Evolutionary conservation across 73 alveolate genomes (phyloP).

Genomic region (Symbiodinium pilosum): DNA sequence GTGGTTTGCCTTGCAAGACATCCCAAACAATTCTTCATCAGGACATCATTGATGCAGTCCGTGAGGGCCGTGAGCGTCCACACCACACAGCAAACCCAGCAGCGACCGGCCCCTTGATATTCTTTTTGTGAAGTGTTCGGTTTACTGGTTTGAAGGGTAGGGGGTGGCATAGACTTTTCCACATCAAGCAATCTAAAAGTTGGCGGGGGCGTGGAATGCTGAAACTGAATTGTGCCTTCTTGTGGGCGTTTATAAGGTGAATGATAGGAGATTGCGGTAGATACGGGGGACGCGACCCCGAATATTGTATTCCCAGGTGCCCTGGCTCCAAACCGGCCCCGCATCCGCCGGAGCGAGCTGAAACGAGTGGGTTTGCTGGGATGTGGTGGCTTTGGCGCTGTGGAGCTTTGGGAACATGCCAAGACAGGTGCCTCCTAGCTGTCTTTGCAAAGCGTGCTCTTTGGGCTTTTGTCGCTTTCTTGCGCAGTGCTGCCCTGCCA

Average conservation of each 20-base stretch:
- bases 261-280: too few species aligned
- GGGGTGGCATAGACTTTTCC: not conserved
- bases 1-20: too few species aligned
- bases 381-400: constrained; percentile 94
- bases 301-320: not conserved
- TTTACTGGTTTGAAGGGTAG: not conserved
- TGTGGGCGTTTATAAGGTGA: too few species aligned
- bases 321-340: constrained; percentile 49
- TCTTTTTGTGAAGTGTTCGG: not conserved
- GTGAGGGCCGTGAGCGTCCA: constrained; percentile 85
- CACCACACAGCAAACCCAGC: constrained; percentile 34
- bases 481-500: not conserved
- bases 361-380: constrained; percentile 88
- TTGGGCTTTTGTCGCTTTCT: too few species aligned
- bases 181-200: too few species aligned
- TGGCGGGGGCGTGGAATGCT: too few species aligned
- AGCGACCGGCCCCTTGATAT: not conserved
- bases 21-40: not conserved
- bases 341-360: constrained; percentile 70
- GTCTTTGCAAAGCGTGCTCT: too few species aligned
- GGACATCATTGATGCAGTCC: constrained; percentile 80
- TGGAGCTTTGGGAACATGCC: constrained; percentile 82
- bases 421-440: too few species aligned
- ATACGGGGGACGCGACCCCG: too few species aligned
- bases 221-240: too few species aligned